Percentiles rank a stretch among this genome's conserved stretches.
These are phyloP conservation scores for Spergularia bocconei DNA, from an alignment of 148 eudicot species.

Conservation along the genomic window DNA sequence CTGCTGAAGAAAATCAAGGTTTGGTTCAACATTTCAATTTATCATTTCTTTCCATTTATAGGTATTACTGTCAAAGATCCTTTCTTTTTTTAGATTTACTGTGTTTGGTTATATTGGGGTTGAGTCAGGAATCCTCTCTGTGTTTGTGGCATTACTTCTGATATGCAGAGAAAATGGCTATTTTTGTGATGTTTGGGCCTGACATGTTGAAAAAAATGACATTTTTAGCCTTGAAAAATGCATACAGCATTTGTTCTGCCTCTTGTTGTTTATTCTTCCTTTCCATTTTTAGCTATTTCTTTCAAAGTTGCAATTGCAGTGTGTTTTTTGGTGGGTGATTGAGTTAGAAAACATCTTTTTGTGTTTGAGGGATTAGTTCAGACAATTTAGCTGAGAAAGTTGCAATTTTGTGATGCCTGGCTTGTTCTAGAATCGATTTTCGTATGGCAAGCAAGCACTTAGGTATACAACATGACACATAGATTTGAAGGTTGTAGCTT, in stretches of 20 bases:
- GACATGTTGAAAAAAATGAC: not conserved
- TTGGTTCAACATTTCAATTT: conserved; percentile 17
- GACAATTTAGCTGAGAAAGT: too few relatives aligned
- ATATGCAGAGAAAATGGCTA: not conserved
- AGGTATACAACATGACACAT: not conserved
- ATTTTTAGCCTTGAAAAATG: not conserved
- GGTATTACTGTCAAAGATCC: not conserved
- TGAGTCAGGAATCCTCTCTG: too few relatives aligned
- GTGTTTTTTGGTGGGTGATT: too few relatives aligned
- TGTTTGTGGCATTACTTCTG: not conserved
- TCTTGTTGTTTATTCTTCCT: too few relatives aligned
- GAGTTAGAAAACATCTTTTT: too few relatives aligned
- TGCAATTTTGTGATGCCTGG: not conserved
- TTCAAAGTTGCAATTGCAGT: too few relatives aligned
- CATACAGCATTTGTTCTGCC: not conserved
- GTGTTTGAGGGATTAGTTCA: too few relatives aligned
- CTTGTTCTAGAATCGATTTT: not conserved
- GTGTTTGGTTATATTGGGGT: not conserved
- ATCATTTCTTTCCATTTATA: not conserved
- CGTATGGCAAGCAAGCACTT: not conserved
- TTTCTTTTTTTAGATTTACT: not conserved
- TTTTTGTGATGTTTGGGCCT: not conserved
- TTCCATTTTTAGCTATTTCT: too few relatives aligned
- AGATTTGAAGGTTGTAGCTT: not conserved
- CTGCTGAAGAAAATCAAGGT: conserved; percentile 75